Evolutionary conservation across 2,329 filamentous ascomycete genomes (phyloP).

Genomic region (Cordyceps cateniannulata): DNA sequence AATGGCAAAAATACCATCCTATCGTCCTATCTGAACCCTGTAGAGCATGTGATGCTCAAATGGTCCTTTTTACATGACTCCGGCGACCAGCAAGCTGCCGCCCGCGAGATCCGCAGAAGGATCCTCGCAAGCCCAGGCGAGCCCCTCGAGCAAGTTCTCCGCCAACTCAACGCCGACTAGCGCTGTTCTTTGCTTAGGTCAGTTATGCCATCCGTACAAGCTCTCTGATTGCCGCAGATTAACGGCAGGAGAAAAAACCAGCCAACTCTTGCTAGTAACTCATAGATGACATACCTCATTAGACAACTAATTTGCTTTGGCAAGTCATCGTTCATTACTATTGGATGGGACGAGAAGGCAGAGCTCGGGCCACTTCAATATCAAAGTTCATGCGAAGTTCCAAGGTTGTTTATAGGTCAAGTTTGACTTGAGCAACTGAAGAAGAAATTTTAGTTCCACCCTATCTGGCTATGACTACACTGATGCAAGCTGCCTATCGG

Average conservation of each 20-base stretch:
- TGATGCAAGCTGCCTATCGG: background rate
- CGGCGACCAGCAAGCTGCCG: background rate
- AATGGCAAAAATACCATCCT: background rate
- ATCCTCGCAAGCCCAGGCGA: background rate
- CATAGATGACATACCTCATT: no score
- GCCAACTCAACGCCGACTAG: background rate
- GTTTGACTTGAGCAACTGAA: background rate
- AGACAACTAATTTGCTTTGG: no score
- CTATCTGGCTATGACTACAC: background rate
- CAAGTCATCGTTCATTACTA: no score
- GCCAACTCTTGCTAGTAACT: no score
- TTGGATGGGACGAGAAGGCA: no score
- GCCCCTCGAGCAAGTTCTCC: background rate
- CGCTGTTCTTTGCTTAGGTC: background rate
- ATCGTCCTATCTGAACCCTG: background rate
- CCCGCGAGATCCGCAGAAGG: background rate
- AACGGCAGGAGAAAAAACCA: no score
- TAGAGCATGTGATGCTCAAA: background rate
- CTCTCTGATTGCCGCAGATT: background rate
- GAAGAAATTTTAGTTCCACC: background rate
- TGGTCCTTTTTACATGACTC: background rate
- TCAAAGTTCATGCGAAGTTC: no score
- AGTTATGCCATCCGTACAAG: background rate
- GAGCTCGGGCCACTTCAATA: no score
- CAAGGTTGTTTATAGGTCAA: background rate